Evolutionary conservation across 306 rosid species (phyloP), one percentile per base, ranked within the genome.

Genomic region (Dryas drummondii): DNA sequence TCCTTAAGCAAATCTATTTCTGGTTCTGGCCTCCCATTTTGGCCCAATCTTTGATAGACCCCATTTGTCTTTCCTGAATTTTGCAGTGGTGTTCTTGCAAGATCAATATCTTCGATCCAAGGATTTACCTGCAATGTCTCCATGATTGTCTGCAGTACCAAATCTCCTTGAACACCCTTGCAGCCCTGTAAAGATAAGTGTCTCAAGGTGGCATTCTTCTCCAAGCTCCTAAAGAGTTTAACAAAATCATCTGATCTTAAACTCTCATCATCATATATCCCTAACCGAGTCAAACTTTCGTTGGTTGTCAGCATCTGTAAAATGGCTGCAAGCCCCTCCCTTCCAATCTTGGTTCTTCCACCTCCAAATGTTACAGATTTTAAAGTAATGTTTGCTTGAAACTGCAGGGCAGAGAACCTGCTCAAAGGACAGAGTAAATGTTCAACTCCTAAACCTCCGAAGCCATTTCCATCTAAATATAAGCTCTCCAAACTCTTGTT

Each of bases 51-150:
- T 66, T 88, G 89, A 71, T 85, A 86, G 81, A 94, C 80, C 7
- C 78, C 88, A 11, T 55, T 81, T n/a, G 92, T 83, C 83, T 82
- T 85, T 63, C 96, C 97, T 4, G 93, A 87, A 79, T 72, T 90
- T 44, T 92, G 93, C 40, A 92, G 76, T 5, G 97, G 96, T 56
- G 97, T 96, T 79, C 91, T 87, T 7, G 91, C 86, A 46, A 96
- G 96, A 85, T 92, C 97, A 65, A 96, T 85, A 71, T 86, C 96
- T 85, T 96, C 98, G 19, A 92, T 86, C 97, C 97, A 96, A 82
- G 98, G 99, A 86, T 96, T 92, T 52, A 96, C 87, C 79, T 90
- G 91, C 0, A 96, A 32, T 50, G 87, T 88, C 87, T 90, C 99
- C 92, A 86, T 84, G 46, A 96, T 90, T 48, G 86, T 77, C 82